Evolutionary conservation across 129 eudicot genomes (phyloP).

Genomic region (Helichrysum umbraculigerum): DNA sequence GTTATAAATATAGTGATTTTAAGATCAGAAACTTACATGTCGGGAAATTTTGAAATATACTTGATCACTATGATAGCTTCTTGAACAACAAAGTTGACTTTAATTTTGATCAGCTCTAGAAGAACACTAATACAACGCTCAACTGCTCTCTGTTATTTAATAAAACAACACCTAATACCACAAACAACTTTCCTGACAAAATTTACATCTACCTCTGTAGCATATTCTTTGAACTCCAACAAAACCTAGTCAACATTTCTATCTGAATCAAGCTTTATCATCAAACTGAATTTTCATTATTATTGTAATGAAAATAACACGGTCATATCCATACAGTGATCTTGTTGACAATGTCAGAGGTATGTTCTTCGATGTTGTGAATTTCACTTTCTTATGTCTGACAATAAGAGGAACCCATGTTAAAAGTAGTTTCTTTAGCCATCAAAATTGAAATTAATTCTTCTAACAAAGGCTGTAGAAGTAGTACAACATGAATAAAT

Average conservation of each 20-base stretch:
- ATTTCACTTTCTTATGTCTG: no score
- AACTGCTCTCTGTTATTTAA: slow-evolving; percentile 91
- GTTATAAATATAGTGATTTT: not conserved
- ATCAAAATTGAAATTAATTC: no score
- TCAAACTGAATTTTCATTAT: no score
- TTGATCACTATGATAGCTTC: slow-evolving; percentile 94
- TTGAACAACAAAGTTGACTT: slow-evolving; percentile 93
- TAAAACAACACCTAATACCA: slow-evolving; percentile 91
- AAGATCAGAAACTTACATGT: slow-evolving; percentile 56
- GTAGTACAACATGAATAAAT: no score
- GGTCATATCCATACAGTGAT: no score
- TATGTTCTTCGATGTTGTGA: no score
- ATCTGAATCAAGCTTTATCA: slow-evolving; percentile 97
- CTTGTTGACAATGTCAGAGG: no score
- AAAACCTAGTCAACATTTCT: slow-evolving; percentile 88
- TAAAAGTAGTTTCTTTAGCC: no score
- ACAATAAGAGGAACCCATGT: no score
- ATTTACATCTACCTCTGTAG: slow-evolving; percentile 93
- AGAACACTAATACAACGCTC: slow-evolving; percentile 92
- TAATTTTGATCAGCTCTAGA: slow-evolving; percentile 88
- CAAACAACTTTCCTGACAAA: slow-evolving; percentile 94
- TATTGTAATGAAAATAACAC: no score
- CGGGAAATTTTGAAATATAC: slow-evolving; percentile 90
- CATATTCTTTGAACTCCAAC: slow-evolving; percentile 91
- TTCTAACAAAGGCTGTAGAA: no score